Conservation (phyloP, 2,329 filamentous ascomycete species). For the Aspergillus terreus region DNA sequence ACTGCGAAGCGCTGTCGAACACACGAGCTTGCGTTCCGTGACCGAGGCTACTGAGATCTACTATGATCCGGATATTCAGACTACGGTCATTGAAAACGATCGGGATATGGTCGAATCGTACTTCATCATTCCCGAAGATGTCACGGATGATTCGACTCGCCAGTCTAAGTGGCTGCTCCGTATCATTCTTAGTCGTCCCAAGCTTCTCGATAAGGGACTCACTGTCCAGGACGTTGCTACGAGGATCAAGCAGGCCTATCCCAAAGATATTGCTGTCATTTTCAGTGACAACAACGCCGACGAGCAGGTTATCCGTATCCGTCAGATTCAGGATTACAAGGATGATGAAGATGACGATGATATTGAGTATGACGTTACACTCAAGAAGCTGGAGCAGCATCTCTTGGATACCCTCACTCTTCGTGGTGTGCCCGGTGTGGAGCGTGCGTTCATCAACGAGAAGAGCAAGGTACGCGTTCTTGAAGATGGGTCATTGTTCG, state of each 20-base stretch:
- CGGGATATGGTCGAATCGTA: conserved; percentile 94
- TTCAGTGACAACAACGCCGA: conserved; percentile 98
- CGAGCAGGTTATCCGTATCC: conserved; percentile 88
- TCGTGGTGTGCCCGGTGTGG: conserved; percentile 83
- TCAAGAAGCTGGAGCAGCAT: conserved; percentile 88
- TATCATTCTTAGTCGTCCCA: conserved; percentile 87
- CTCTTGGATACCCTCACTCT: conserved; percentile 87
- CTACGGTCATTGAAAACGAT: conserved; percentile 83
- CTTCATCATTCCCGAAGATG: conserved; percentile 88
- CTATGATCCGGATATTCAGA: conserved; percentile 87
- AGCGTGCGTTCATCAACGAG: conserved; percentile 88
- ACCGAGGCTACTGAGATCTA: conserved; percentile 93
- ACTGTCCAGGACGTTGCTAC: conserved; percentile 86
- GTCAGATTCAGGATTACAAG: conserved; percentile 67
- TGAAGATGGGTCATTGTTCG: conserved; percentile 68
- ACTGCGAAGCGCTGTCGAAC: conserved; percentile 85
- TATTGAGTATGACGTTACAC: conserved; percentile 83
- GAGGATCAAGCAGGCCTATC: conserved; percentile 85
- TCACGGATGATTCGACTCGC: conserved; percentile 55
- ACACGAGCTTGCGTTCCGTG: conserved; percentile 88
- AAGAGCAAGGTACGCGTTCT: conserved; percentile 65
- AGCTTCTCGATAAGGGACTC: conserved; percentile 86
- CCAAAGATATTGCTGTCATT: conserved; percentile 80
- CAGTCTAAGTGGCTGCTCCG: conserved; percentile 96
- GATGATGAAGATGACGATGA: conserved; percentile 70